Conservation (phyloP, 1,139 yeast species). For the Suhomyces yuchorum region DNA sequence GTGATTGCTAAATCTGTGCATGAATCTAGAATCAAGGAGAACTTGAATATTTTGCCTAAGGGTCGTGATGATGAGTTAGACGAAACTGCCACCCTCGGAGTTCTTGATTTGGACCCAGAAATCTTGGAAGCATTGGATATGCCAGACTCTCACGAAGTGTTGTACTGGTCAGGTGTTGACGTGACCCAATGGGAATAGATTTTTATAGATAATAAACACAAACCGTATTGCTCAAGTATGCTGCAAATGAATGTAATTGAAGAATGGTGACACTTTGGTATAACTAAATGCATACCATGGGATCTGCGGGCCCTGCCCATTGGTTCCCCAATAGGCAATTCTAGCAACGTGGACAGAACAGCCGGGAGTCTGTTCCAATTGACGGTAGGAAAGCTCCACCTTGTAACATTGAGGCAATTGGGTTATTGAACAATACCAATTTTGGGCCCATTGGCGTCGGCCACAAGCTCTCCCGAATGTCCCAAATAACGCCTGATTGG, state of each 20-base stretch:
- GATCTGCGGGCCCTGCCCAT: neutral
- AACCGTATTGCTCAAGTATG: neutral
- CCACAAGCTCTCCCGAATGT: no score
- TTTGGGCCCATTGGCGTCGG: no score
- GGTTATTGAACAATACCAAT: no score
- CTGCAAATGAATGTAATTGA: no score
- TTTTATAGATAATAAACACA: slow-evolving; percentile 1
- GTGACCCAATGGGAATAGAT: slow-evolving; percentile 24
- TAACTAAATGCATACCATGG: neutral
- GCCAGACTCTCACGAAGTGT: slow-evolving; percentile 35
- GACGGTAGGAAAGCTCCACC: no score
- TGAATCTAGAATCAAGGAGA: slow-evolving; percentile 43
- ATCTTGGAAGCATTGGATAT: slow-evolving; percentile 34
- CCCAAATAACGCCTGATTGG: no score
- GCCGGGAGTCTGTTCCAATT: no score
- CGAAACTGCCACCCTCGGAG: slow-evolving; percentile 30
- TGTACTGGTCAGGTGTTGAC: slow-evolving; percentile 34
- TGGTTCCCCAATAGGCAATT: no score
- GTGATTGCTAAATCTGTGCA: slow-evolving; percentile 73
- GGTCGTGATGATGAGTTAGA: slow-evolving; percentile 22
- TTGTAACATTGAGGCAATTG: no score
- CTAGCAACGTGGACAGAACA: no score
- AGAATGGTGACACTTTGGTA: neutral
- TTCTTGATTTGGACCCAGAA: slow-evolving; percentile 36
- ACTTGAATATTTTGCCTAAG: slow-evolving; percentile 37